Base-by-base conservation (phyloP, 352 stramenopile genomes). In the Globisporangium orthogonon region DNA sequence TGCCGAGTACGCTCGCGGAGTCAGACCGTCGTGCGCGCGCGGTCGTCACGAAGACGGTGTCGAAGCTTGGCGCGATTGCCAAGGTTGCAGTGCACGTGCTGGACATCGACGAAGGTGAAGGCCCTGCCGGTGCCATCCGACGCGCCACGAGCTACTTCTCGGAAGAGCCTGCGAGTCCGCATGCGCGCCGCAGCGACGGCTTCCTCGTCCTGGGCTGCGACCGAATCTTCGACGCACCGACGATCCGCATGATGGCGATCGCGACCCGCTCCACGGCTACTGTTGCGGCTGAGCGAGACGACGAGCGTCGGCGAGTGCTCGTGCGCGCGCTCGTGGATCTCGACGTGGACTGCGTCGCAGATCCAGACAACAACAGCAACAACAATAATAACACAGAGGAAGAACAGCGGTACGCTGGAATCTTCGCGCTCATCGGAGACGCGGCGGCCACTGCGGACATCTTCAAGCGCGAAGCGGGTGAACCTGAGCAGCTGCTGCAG, bases 201-300 rank as follows among this genome's bases (percentile, higher is more conserved):
- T 64, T 70, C n/a, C 40, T 70, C 43, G 33, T 62, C 9, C 14
- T 64, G 23, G 14, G 55, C n/a, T 49, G 47, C 35, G 30, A 52
- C 18, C 64, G 51, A 14, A 52, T 56, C 50, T 70, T 70, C 18
- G 60, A 70, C 31, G 60, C 60, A 15, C 50, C 64, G n/a, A 68
- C 64, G 17, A 55, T 70, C 35, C 50, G 52, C 28, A 70, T 70
- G 61, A 70, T 70, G 64, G 47, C 63, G 11, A 30, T 52, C 17
- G 45, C 53, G 10, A 31, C 23, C 1, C 43, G 50, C 30, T 40
- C 40, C 14, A 14, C 18, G 5, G 9, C 18, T 13, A 0, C 37
- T 7, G 35, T 1, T 11, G 35, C 9, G 23, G 23, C 23, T 17
- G 37, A 13, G 37, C 3, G 37, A 2, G 37, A 17, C 48, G 10